phyloP scores from a whole-genome alignment of 208 protist species.

The Borovskyia barvae region DNA sequence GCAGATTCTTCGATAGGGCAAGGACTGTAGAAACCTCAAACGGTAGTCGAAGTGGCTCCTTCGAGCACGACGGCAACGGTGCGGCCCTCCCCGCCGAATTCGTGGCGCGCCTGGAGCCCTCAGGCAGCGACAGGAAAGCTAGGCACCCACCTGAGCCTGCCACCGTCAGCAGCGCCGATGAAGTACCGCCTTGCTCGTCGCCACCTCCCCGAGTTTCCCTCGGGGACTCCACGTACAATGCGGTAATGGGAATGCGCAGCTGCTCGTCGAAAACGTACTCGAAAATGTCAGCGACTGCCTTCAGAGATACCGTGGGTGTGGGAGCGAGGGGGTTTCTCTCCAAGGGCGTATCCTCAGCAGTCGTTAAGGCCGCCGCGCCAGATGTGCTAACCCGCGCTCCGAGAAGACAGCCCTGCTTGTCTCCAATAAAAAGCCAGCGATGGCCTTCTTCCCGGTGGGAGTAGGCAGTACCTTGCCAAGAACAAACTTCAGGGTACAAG shows the following conservation, averaged over 20 bases:
- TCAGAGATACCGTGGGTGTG: not conserved
- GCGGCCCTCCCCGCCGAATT: not conserved
- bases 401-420: constrained; percentile 12
- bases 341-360: too few species aligned
- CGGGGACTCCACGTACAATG: constrained; percentile 8
- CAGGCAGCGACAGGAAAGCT: constrained; percentile 10
- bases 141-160: constrained; percentile 16
- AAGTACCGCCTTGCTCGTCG: not conserved
- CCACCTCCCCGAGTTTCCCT: not conserved
- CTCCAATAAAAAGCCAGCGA: constrained; percentile 23
- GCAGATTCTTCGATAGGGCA: constrained; percentile 16
- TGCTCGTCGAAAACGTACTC: constrained; percentile 22
- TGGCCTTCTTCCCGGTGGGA: too few species aligned
- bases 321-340: not conserved
- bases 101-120: not conserved
- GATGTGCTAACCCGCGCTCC: too few species aligned
- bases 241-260: constrained; percentile 14
- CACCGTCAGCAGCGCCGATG: constrained; percentile 6
- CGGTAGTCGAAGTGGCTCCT: constrained; percentile 42
- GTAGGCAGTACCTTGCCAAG: too few species aligned
- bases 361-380: too few species aligned
- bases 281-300: not conserved
- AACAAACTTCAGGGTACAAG: not conserved
- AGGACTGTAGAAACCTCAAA: constrained; percentile 49
- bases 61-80: not conserved